These are phyloP conservation scores for Coffea eugenioides DNA, from an alignment of 257 asterid species.

Conservation along the genomic window DNA sequence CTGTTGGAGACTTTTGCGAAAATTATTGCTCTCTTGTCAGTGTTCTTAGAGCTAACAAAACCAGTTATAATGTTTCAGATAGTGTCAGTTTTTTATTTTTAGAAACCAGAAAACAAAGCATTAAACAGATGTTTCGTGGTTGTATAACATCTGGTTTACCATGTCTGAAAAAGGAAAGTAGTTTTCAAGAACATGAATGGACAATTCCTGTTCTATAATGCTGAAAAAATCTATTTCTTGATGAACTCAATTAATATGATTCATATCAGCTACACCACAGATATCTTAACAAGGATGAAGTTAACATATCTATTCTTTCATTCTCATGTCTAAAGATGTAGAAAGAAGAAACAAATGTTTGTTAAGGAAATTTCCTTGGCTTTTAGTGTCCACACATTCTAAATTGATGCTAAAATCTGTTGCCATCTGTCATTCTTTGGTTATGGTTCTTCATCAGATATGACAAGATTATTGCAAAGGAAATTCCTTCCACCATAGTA, in stretches of 20 bases:
- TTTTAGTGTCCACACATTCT: neutral
- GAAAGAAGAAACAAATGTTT: neutral
- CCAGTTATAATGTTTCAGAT: neutral
- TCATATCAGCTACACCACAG: neutral
- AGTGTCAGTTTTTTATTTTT: neutral
- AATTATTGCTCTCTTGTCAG: neutral
- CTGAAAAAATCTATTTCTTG: neutral
- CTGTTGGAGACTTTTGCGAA: neutral
- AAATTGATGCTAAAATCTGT: neutral
- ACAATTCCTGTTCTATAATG: neutral
- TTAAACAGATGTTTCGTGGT: neutral
- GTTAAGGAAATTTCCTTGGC: neutral
- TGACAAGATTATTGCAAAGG: slow-evolving; percentile 93
- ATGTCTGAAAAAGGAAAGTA: neutral
- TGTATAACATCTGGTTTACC: neutral
- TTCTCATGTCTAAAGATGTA: neutral
- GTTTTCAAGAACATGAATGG: neutral
- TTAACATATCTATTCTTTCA: neutral
- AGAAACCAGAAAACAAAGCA: neutral
- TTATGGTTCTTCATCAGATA: slow-evolving; percentile 43
- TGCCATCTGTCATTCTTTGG: slow-evolving; percentile 1
- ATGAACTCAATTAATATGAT: neutral
- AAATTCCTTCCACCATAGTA: slow-evolving; percentile 74
- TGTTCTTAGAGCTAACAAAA: neutral
- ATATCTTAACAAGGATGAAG: neutral